Base-by-base conservation (phyloP, 2,329 filamentous ascomycete genomes). In the Beauveria medogensis region DNA sequence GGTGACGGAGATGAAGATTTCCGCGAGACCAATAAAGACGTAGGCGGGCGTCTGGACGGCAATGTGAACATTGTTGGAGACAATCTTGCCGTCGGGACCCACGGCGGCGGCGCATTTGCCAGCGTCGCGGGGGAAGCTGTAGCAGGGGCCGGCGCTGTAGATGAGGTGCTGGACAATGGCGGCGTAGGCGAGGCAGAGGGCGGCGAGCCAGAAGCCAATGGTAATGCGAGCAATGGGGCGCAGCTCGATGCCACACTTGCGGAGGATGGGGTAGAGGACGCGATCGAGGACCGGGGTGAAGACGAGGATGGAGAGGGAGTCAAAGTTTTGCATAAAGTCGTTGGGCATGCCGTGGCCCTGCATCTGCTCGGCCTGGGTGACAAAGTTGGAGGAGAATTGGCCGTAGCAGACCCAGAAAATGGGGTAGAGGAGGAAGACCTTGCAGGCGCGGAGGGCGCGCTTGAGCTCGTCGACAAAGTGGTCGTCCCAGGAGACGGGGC, bases 401-500 rank as follows among this genome's bases (percentile, higher is more conserved):
- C 80, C 81, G 73, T 89, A 89, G 64, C 83, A 82, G 28, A 89
- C 78, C 83, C 84, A 89, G 76, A 84, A 88, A 66, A 87, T 78
- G 40, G 85, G 84, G 64, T 84, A 85, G 69, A 86, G 86, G 64
- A 80, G 69, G 64, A 91, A 90, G 59, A 90, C 86, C 67, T 87
- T 85, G 78, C 88, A 91, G 18, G 87, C 88, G 80, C 88, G 70
- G 6, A 81, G 70, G 1, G 77, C 69, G 78, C 86, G 85, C 75
- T 87, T 88, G 55, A 91, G 75, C 69, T 91, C 88, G 3, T 89
- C 86, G 55, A 91, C 76, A 65, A 91, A 91, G 66, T 81, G 79
- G 67, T 90, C 86, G 59, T 88, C 82, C 86, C 88, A 91, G 0
- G 78, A 75, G 28, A 83, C 72, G 9, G 65, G 61, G 69, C 67